Percentiles rank a stretch among this genome's conserved stretches.
Evolutionary conservation across 2,329 filamentous ascomycete genomes (phyloP).

Genomic region (Fusarium illudens): DNA sequence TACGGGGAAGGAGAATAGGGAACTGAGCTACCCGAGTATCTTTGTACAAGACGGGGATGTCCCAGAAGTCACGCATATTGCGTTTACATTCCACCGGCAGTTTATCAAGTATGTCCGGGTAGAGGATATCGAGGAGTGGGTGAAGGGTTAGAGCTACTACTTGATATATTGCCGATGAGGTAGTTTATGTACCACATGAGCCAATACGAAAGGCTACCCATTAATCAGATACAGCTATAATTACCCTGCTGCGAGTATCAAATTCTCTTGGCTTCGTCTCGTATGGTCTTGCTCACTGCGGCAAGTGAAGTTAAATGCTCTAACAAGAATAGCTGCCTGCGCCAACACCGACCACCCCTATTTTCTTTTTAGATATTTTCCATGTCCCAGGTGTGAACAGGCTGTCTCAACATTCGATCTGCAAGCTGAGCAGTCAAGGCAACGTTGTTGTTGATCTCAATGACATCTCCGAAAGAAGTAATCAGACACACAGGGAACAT

Average conservation of each 20-base stretch:
- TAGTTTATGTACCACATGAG: background rate
- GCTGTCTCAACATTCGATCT: background rate
- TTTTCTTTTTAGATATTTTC: background rate
- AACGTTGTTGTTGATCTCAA: too few relatives aligned
- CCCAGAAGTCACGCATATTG: slow-evolving; percentile 46
- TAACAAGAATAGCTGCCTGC: background rate
- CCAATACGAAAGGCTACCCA: background rate
- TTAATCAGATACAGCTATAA: background rate
- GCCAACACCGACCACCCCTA: background rate
- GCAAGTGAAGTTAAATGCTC: background rate
- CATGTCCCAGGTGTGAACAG: background rate
- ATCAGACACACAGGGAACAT: too few relatives aligned
- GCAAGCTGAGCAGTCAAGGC: too few relatives aligned
- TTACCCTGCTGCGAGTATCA: background rate
- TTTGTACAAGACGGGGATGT: slow-evolving; percentile 30
- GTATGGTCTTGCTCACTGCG: background rate
- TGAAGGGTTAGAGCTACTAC: slow-evolving; percentile 1
- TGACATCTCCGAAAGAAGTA: too few relatives aligned
- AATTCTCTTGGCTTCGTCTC: background rate
- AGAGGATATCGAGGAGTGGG: slow-evolving; percentile 40
- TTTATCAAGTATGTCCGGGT: slow-evolving; percentile 52
- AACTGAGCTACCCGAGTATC: slow-evolving; percentile 56
- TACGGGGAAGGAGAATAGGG: slow-evolving; percentile 51
- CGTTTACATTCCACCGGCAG: slow-evolving; percentile 54
- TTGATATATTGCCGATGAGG: background rate